phyloP scores from a whole-genome alignment of 2,329 filamentous ascomycete genomes.

The Ophiostoma himal-ulmi region DNA sequence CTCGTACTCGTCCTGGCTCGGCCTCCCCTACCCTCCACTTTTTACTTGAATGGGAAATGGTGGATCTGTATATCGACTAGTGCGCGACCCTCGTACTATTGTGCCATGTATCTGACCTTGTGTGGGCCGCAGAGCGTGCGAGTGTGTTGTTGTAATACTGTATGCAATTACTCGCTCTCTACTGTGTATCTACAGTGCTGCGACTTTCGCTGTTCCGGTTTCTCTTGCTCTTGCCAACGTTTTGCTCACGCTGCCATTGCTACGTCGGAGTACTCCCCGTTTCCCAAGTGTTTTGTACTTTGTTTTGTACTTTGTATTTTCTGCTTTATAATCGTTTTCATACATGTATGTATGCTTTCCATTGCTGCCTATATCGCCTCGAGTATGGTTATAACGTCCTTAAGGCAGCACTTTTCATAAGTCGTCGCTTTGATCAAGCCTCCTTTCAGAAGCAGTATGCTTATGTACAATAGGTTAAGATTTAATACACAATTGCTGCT shows the following conservation, averaged over 20 bases:
- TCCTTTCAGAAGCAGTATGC: no score
- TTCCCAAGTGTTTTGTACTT: not conserved
- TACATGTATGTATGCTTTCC: no score
- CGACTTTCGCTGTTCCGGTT: not conserved
- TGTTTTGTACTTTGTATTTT: not conserved
- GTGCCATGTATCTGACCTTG: not conserved
- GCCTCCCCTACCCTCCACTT: constrained; percentile 10
- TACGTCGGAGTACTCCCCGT: constrained; percentile 4
- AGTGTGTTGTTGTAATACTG: not conserved
- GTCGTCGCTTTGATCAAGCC: not conserved
- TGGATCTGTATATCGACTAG: constrained; percentile 22
- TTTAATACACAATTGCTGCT: no score
- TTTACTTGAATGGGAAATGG: constrained; percentile 20
- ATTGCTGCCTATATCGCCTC: not conserved
- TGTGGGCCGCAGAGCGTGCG: not conserved
- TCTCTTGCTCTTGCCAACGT: not conserved
- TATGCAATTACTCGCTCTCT: constrained; percentile 7
- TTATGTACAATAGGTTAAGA: no score
- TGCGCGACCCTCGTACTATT: constrained; percentile 16
- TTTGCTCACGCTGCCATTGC: not conserved
- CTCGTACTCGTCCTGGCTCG: not conserved
- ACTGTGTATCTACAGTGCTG: not conserved
- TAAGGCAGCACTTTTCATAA: not conserved
- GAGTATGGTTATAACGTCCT: not conserved
- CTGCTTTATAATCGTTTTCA: not conserved